A percentile compares a stretch with the other conserved stretches of the same genome.
phyloP scores from a whole-genome alignment of 2,329 filamentous ascomycete genomes.

The Chalaropsis ovoidea region DNA sequence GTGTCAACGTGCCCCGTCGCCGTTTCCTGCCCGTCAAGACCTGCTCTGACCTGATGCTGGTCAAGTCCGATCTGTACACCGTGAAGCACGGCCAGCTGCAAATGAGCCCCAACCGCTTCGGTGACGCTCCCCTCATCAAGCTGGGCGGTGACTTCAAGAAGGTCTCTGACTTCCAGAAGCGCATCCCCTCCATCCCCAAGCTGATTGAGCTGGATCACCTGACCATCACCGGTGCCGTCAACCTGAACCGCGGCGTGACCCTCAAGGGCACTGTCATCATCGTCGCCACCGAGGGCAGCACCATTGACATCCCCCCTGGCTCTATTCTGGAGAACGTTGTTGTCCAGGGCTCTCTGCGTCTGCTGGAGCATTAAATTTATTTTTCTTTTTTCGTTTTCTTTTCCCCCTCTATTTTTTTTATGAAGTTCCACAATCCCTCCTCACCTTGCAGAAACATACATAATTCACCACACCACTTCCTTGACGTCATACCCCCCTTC shows the following conservation, averaged over 20 bases:
- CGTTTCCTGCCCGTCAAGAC: slow-evolving; percentile 99
- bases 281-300: slow-evolving; percentile 92
- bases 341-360: slow-evolving; percentile 85
- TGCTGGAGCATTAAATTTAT: slow-evolving; percentile 50
- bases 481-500: neutral
- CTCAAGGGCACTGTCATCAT: slow-evolving; percentile 99
- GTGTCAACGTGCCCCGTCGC: slow-evolving; percentile 94
- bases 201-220: slow-evolving; percentile 89
- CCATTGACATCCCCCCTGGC: slow-evolving; percentile 93
- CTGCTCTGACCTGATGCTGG: slow-evolving; percentile 97
- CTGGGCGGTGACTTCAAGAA: slow-evolving; percentile 99
- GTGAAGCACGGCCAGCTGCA: slow-evolving; percentile 96
- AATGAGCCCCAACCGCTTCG: slow-evolving; percentile 93
- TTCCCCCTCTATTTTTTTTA: slow-evolving; percentile 7
- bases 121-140: slow-evolving; percentile 96
- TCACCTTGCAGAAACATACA: slow-evolving; percentile 8
- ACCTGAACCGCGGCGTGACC: slow-evolving; percentile 88
- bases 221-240: slow-evolving; percentile 95
- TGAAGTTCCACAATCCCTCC: neutral
- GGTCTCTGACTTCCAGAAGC: slow-evolving; percentile 91
- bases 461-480: neutral
- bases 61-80: slow-evolving; percentile 98
- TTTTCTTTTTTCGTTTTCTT: slow-evolving; percentile 5
- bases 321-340: slow-evolving; percentile 98
- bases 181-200: slow-evolving; percentile 78